A percentile compares a stretch with the other conserved stretches of the same genome.
These are phyloP conservation scores for Gossypium raimondii DNA, from an alignment of 345 rosid species.

Conservation along the genomic window DNA sequence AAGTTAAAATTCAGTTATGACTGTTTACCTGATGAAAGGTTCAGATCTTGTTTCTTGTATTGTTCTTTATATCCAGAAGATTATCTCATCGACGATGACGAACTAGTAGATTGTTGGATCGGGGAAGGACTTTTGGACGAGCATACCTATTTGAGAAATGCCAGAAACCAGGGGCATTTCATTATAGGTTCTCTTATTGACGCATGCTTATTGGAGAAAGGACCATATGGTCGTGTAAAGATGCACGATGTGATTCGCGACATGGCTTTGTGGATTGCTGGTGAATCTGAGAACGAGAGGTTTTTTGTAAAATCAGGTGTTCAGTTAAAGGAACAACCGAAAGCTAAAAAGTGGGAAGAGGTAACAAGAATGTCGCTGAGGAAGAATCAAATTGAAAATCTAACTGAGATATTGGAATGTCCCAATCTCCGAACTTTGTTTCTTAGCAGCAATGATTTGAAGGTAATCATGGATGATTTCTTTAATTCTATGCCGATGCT, in stretches of 20 bases:
- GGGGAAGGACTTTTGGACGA: too few relatives aligned
- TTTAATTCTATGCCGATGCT: neutral
- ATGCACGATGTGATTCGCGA: too few relatives aligned
- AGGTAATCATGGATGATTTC: neutral
- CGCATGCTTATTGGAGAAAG: conserved; percentile 25
- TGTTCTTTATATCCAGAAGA: conserved; percentile 28
- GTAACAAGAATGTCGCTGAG: conserved; percentile 22
- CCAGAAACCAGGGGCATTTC: too few relatives aligned
- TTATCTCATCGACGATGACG: too few relatives aligned
- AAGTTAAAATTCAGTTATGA: neutral
- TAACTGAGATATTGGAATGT: neutral
- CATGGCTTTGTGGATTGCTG: conserved; percentile 17
- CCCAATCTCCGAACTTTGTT: neutral
- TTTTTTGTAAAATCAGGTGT: conserved; percentile 17
- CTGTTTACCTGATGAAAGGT: neutral
- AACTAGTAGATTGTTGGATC: too few relatives aligned
- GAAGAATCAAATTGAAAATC: neutral
- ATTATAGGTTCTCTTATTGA: neutral
- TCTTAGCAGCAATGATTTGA: neutral
- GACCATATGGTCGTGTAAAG: too few relatives aligned
- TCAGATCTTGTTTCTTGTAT: neutral
- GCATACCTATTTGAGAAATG: neutral
- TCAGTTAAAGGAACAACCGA: conserved; percentile 17
- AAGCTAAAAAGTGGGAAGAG: conserved; percentile 12
- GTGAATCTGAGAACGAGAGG: neutral